Conservation (phyloP, 345 rosid genomes). For the Dipteronia dyeriana region DNA sequence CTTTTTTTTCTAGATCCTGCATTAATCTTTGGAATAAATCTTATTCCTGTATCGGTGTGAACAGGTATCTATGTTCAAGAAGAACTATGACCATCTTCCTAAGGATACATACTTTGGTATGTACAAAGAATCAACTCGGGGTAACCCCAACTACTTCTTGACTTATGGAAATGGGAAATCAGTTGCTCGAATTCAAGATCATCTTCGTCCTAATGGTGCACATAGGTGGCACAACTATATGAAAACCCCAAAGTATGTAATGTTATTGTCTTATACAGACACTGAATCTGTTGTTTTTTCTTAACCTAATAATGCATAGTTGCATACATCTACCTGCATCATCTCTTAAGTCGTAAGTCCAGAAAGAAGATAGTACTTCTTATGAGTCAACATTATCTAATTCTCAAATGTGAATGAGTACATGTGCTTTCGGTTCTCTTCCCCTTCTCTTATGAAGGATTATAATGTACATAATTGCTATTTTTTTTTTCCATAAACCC, state of each 20-base stretch:
- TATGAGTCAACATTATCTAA: background rate
- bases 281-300: background rate
- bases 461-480: background rate
- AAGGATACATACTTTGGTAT: constrained; percentile 92
- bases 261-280: background rate
- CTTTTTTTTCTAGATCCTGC: background rate
- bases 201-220: constrained; percentile 98
- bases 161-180: constrained; percentile 97
- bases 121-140: constrained; percentile 88
- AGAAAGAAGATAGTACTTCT: background rate
- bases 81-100: constrained; percentile 91
- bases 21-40: constrained; percentile 3
- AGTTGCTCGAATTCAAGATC: constrained; percentile 81
- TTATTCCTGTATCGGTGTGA: constrained; percentile 24
- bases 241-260: constrained; percentile 77
- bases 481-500: background rate
- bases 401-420: background rate
- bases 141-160: constrained; percentile 93
- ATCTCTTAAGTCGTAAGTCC: background rate
- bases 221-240: constrained; percentile 98
- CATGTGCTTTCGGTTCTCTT: background rate
- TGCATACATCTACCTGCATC: background rate
- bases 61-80: constrained; percentile 96
- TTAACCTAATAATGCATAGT: constrained; percentile 3
- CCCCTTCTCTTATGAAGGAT: background rate